Evolutionary conservation across 805 yeast species (phyloP).

Genomic region (Saccharomycopsis babjevae): DNA sequence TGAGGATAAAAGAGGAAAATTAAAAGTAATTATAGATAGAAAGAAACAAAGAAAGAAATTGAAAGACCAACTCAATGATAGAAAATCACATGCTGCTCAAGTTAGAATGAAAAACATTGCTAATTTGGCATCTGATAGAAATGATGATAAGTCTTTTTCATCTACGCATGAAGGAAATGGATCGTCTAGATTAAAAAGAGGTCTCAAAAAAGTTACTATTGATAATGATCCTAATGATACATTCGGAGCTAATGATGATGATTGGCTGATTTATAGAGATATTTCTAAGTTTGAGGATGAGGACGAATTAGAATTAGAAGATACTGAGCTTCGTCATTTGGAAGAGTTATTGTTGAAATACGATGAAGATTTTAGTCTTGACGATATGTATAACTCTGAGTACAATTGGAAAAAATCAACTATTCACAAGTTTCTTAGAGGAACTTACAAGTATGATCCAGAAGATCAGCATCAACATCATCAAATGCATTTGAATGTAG

Average conservation of each 20-base stretch:
- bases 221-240: conserved; percentile 91
- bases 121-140: conserved; percentile 66
- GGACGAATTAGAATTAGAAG: conserved; percentile 71
- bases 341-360: conserved; percentile 69
- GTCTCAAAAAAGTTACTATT: conserved; percentile 52
- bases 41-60: conserved; percentile 61
- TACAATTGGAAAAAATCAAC: conserved; percentile 78
- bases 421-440: conserved; percentile 77
- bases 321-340: conserved; percentile 43
- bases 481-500: conserved; percentile 84
- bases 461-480: conserved; percentile 80
- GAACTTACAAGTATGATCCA: conserved; percentile 77
- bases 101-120: conserved; percentile 87
- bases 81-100: conserved; percentile 88
- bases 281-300: conserved; percentile 67
- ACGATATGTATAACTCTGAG: conserved; percentile 72
- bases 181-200: conserved; percentile 31
- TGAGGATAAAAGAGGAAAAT: conserved; percentile 49
- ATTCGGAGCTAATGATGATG: conserved; percentile 92
- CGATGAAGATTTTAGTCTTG: conserved; percentile 80
- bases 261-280: conserved; percentile 86
- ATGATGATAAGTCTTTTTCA: conserved; percentile 14
- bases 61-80: conserved; percentile 68
- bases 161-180: conserved; percentile 25
- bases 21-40: conserved; percentile 47